Evolutionary conservation across 805 yeast species (phyloP), one percentile per base, ranked within the genome.

Genomic region (Komagataella phaffii): DNA sequence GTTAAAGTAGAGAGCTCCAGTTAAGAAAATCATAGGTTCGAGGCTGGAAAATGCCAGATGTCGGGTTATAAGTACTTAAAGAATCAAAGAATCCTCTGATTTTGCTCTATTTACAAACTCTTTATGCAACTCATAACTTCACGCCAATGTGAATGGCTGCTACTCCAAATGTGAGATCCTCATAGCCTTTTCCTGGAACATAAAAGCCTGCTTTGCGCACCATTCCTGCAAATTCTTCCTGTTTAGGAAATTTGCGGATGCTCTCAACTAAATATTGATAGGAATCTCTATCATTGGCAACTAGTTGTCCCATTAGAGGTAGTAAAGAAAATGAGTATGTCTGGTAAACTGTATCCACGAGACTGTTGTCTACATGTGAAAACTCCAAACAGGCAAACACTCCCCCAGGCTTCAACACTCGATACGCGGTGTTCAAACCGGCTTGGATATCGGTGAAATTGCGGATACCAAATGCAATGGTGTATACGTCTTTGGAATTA

Each of bases 121-220:
- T 24, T 12, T 10, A 46, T 23, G 24, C 46, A n/a, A 18, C 45
- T 44, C 71, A 88, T 56, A 88, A 74, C 69, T 93, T 93, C 52
- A 93, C 87, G 60, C 98, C 99, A 66, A 89, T 80, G 64, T 93
- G 99, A 57, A 93, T 89, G 50, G 96, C 91, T 51, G 98, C 96
- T 52, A 89, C 85, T 54, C 99, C 99, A 66, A 88, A 87, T 10
- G 97, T 87, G 62, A 93, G 75, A 67, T 86, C 86, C 71, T 93
- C 98, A 65, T 90, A 93, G 51, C 99, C 99, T 51, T 77, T 79
- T 52, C 88, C 88, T 59, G 95, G 95, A 52, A 87, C 84, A 57
- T 85, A 83, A 66, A 93, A 93, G 1, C 99, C 99, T 6, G 98
- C 98, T 61, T 87, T 83, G 64, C 88, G 80, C 61, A 93, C 88